Conservation (phyloP, 1,139 yeast species). For the Chernovozyma aurita region DNA sequence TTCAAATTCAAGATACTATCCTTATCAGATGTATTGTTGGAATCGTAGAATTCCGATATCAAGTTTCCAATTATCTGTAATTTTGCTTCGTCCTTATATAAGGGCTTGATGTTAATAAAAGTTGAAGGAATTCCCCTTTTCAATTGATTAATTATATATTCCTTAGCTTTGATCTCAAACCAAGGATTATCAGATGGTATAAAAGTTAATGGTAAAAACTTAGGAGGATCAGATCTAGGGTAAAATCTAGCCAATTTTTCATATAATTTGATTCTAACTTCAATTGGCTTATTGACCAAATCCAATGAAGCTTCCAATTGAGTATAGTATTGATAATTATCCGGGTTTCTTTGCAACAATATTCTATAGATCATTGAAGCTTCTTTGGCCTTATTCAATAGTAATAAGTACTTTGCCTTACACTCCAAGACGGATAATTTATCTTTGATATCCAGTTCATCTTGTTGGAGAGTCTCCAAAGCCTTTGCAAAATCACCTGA, state of each 20-base stretch:
- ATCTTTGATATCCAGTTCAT: constrained; percentile 56
- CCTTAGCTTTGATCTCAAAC: constrained; percentile 41
- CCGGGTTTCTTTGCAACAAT: constrained; percentile 83
- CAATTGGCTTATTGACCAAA: constrained; percentile 27
- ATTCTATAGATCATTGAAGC: constrained; percentile 68
- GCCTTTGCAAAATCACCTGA: constrained; percentile 65
- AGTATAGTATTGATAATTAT: constrained; percentile 61
- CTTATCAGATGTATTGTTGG: constrained; percentile 10
- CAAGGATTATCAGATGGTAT: constrained; percentile 47
- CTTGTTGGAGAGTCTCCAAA: constrained; percentile 52
- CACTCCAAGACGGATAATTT: constrained; percentile 60
- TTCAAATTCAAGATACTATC: constrained; percentile 22
- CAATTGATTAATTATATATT: constrained; percentile 60
- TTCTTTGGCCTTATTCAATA: constrained; percentile 42
- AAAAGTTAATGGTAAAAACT: constrained; percentile 72
- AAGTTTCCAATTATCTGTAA: constrained; percentile 46
- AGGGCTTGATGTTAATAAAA: constrained; percentile 78
- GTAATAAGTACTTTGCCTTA: constrained; percentile 55
- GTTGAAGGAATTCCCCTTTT: constrained; percentile 86
- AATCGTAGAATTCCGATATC: constrained; percentile 44
- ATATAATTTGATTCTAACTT: constrained; percentile 52
- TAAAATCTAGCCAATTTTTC: constrained; percentile 62
- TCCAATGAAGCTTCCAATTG: constrained; percentile 63
- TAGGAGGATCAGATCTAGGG: constrained; percentile 82
- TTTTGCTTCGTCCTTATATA: constrained; percentile 55